Evolutionary conservation across 257 asterid genomes (phyloP), one percentile per base, ranked within the genome.

Genomic region (Plectranthus barbatus): DNA sequence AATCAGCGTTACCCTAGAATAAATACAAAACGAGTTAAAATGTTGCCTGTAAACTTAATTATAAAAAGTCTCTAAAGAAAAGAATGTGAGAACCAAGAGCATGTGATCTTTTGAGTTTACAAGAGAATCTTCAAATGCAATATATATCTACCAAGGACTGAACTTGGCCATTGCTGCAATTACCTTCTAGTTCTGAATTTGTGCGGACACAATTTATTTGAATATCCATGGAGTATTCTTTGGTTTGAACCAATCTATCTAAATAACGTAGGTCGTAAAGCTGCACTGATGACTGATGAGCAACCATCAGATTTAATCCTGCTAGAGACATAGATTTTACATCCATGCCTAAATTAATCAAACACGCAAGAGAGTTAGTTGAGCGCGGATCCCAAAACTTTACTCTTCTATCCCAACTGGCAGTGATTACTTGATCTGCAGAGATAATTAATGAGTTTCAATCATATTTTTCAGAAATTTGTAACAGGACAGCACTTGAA

Each of bases 321-420:
- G 82, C 76, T 34, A 90, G 81, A 36, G 97, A 75, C 75, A 93
- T 72, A 29, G 97, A 87, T 73, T 84, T 94, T 48, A 78, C 94
- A 70, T 75, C 92, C 70, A 63, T 58, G 26, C 56, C 71, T 36
- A 72, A 46, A 64, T 73, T 75, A 66, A 71, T 74, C 83, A 84
- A 72, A 75, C 81, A 75, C 72, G 79, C 79, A 49, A 57, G 44
- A 55, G 86, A 64, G 61, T 54, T 60, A 33, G 71, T 46, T 51
- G 82, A 68, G 33, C 94, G 88, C 24, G 81, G 72, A 81, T 93
- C 99, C 97, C 97, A 93, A 57, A 88, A 77, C 70, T 69, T 83
- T 12, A 93, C 74, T 72, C 79, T 93, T 64, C 65, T 83, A 73
- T 90, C 99, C 95, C 91, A 90, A 54, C 95, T 85, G 70, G 86